Evolutionary conservation across 2,329 filamentous ascomycete species (phyloP).

Genomic region (Xylaria sp.): DNA sequence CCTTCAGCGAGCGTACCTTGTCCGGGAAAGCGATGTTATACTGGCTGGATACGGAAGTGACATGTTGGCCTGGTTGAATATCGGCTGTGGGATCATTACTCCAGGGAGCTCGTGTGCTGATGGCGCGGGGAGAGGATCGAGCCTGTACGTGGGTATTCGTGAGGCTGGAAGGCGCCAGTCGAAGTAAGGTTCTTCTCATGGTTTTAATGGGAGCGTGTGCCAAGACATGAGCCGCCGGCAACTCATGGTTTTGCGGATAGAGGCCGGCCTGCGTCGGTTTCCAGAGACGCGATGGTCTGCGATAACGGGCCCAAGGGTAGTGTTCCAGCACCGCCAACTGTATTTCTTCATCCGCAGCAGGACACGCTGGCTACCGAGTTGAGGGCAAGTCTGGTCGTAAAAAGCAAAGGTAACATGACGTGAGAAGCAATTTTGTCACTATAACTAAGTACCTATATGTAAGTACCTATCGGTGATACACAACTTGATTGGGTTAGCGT

Average conservation of each 20-base stretch:
- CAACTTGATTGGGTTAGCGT: background rate
- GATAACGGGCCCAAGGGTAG: background rate
- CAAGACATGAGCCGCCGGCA: slow-evolving; percentile 17
- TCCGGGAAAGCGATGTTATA: slow-evolving; percentile 53
- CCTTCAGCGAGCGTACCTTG: slow-evolving; percentile 20
- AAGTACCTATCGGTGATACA: too few relatives aligned
- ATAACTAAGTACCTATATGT: too few relatives aligned
- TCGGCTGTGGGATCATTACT: background rate
- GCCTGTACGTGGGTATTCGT: background rate
- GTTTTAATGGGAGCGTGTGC: slow-evolving; percentile 22
- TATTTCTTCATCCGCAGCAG: too few relatives aligned
- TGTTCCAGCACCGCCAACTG: background rate
- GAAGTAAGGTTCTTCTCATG: slow-evolving; percentile 39
- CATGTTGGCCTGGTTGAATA: slow-evolving; percentile 34
- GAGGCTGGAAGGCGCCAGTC: slow-evolving; percentile 5
- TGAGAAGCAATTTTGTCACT: too few relatives aligned
- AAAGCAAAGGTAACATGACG: too few relatives aligned
- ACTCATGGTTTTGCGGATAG: slow-evolving; percentile 11
- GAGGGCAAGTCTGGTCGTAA: background rate
- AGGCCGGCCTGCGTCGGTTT: background rate
- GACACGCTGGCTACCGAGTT: background rate
- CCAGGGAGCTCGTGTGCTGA: background rate
- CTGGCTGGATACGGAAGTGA: slow-evolving; percentile 50
- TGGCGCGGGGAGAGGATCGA: background rate
- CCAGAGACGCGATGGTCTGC: background rate